These are phyloP conservation scores for Voacanga thouarsii DNA, from an alignment of 257 asterid species.

Conservation along the genomic window DNA sequence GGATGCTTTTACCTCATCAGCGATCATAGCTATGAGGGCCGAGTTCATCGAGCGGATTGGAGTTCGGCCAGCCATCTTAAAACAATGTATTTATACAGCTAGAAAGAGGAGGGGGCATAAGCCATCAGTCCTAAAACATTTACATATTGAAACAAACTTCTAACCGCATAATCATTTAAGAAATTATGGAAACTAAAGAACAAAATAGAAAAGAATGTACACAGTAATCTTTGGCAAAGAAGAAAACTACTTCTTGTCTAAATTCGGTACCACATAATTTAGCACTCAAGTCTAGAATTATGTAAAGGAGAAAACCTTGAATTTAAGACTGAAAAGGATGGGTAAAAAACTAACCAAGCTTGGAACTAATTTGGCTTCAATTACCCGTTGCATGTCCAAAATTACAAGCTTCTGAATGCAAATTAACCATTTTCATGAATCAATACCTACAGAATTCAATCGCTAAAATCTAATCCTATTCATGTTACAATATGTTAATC, in stretches of 20 bases:
- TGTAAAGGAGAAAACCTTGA: background rate
- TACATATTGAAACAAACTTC: background rate
- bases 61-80: slow-evolving; percentile 69
- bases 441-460: background rate
- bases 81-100: background rate
- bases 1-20: slow-evolving; percentile 65
- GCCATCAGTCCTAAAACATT: background rate
- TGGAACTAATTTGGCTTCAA: background rate
- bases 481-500: background rate
- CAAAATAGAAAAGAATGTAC: background rate
- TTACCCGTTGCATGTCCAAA: background rate
- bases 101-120: background rate
- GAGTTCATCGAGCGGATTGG: slow-evolving; percentile 78
- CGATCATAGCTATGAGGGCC: slow-evolving; percentile 92
- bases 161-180: background rate
- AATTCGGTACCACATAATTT: background rate
- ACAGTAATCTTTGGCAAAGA: background rate
- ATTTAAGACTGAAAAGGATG: background rate
- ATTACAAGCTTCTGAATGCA: background rate
- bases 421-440: background rate
- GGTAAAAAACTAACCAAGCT: background rate
- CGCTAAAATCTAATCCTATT: background rate
- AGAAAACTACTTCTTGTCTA: background rate
- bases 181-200: background rate
- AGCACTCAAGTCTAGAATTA: background rate